Evolutionary conservation across 345 rosid genomes (phyloP).

Genomic region (Rubroshorea leprosula): DNA sequence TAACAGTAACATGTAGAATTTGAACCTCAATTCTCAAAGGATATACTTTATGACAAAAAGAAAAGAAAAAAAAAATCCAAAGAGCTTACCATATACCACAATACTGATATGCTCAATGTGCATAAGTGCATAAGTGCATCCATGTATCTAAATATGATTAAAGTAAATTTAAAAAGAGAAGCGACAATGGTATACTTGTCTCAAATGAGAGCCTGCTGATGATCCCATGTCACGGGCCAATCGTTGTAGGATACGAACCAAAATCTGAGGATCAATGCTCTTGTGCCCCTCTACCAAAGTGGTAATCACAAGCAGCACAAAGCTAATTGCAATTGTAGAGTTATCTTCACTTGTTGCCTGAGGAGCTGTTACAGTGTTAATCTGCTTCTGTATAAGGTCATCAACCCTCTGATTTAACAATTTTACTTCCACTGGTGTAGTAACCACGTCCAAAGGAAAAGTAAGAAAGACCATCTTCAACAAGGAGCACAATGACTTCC

Average conservation of each 20-base stretch:
- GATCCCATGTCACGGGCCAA: conserved; percentile 91
- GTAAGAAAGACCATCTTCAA: conserved; percentile 92
- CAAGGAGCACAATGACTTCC: conserved; percentile 86
- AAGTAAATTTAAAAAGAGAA: neutral
- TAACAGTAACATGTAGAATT: neutral
- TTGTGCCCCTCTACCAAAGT: conserved; percentile 89
- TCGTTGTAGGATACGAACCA: conserved; percentile 87
- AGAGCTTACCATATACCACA: too few species aligned
- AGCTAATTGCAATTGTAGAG: conserved; percentile 67
- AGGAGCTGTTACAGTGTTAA: conserved; percentile 56
- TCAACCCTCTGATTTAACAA: conserved; percentile 76
- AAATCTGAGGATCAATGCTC: conserved; percentile 58
- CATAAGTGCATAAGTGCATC: too few species aligned
- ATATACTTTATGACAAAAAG: neutral
- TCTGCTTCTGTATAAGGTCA: conserved; percentile 85
- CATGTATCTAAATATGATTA: neutral
- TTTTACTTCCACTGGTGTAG: conserved; percentile 70
- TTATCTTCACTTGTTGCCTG: conserved; percentile 74
- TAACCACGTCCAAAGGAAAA: conserved; percentile 72
- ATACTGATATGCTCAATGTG: too few species aligned
- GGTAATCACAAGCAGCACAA: conserved; percentile 85
- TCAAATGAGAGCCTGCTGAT: conserved; percentile 67
- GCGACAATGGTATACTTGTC: conserved; percentile 57
- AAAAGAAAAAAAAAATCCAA: too few species aligned
- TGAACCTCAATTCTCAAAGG: conserved; percentile 1